Conservation (phyloP, 768 basidiomycete species). For the Infundibulicybe gibba region DNA sequence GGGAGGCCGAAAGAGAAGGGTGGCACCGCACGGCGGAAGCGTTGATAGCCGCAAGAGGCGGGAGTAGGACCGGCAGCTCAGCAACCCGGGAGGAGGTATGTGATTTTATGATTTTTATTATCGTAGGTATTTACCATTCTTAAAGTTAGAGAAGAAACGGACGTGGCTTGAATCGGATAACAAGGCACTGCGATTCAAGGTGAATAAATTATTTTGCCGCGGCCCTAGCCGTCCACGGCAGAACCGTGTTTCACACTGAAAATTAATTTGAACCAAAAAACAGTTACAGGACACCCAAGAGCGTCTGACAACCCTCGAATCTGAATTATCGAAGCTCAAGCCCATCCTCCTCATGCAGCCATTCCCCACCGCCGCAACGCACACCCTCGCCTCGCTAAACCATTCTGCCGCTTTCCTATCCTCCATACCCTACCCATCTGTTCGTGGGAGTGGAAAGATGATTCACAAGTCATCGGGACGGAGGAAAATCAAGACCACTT, state of each 20-base stretch:
- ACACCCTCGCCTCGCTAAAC: conserved; percentile 12
- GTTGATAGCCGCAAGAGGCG: conserved; percentile 39
- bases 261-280: background rate
- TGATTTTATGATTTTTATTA: conserved; percentile 5
- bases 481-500: conserved; percentile 2
- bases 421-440: conserved; percentile 19
- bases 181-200: conserved; percentile 56
- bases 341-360: conserved; percentile 71
- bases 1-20: conserved; percentile 58
- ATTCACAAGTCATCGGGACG: conserved; percentile 1
- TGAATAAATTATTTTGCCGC: conserved; percentile 19
- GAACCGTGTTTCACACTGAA: no score
- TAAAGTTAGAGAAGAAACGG: conserved; percentile 58
- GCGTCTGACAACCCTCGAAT: conserved; percentile 53
- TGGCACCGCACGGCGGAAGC: conserved; percentile 72
- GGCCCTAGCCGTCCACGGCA: background rate
- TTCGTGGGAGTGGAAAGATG: conserved; percentile 12
- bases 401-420: conserved; percentile 18
- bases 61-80: conserved; percentile 29
- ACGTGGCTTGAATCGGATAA: conserved; percentile 58
- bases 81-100: conserved; percentile 42
- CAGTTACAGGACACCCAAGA: conserved; percentile 59
- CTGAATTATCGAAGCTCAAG: conserved; percentile 60
- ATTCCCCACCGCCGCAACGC: conserved; percentile 18
- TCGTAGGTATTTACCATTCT: conserved; percentile 4